phyloP scores from a whole-genome alignment of 1,284 basidiomycete species.

The Chondrostereum purpureum region DNA sequence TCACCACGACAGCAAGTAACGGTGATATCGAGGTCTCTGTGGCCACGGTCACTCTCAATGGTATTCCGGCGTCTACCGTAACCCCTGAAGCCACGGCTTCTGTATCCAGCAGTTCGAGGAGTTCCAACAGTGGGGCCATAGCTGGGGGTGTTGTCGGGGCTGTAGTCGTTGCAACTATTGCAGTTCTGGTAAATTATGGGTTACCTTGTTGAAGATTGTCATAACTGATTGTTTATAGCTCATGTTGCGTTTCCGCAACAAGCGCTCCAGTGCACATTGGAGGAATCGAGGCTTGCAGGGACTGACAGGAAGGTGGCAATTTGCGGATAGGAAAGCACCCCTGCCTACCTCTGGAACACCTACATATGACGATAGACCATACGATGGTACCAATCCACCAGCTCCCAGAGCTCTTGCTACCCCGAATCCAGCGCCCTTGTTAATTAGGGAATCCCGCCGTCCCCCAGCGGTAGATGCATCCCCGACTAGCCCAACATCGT shows the following conservation, averaged over 20 bases:
- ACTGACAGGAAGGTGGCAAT: neutral
- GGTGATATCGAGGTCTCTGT: neutral
- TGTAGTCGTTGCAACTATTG: neutral
- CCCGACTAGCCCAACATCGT: neutral
- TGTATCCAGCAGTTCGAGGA: neutral
- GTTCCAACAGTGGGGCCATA: neutral
- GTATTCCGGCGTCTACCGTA: neutral
- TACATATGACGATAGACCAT: neutral
- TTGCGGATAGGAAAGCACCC: neutral
- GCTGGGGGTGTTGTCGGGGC: slow-evolving; percentile 2
- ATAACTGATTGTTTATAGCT: too few species aligned
- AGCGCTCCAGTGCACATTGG: neutral
- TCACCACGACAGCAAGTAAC: neutral
- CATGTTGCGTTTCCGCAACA: slow-evolving; percentile 1
- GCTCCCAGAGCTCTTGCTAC: neutral
- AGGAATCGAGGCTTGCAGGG: neutral
- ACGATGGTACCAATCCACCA: neutral
- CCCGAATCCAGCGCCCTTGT: neutral
- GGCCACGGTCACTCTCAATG: neutral
- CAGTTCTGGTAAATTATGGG: neutral
- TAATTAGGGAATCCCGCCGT: neutral
- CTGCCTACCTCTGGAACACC: neutral
- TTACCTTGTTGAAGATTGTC: too few species aligned
- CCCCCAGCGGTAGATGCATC: neutral
- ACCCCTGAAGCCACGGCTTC: neutral